phyloP scores from a whole-genome alignment of 2,329 filamentous ascomycete species.

The Helotiales sp. region DNA sequence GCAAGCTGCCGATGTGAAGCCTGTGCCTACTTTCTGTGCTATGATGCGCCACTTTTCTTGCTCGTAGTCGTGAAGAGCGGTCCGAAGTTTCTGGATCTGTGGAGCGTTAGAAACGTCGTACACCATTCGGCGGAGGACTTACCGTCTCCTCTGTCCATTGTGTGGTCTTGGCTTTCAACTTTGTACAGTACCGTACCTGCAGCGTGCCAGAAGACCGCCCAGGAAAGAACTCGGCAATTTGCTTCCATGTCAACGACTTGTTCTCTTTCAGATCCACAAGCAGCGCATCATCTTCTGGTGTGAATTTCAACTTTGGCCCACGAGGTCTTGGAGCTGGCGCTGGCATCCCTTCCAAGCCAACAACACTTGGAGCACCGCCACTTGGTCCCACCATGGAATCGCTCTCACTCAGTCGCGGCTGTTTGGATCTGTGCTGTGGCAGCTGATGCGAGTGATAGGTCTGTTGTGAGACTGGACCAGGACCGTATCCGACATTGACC shows the following conservation, averaged over 20 bases:
- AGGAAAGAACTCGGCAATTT: conserved; percentile 95
- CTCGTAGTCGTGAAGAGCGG: conserved; percentile 80
- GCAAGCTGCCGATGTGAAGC: conserved; percentile 85
- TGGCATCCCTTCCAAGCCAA: conserved; percentile 87
- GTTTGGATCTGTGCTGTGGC: conserved; percentile 70
- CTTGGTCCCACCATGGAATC: conserved; percentile 43
- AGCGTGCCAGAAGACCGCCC: conserved; percentile 86
- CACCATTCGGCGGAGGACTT: too few relatives aligned
- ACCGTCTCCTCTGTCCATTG: conserved; percentile 95
- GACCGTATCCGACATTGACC: conserved; percentile 37
- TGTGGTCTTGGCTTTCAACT: conserved; percentile 89
- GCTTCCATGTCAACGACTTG: conserved; percentile 94
- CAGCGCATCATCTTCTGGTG: conserved; percentile 84
- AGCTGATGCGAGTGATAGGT: conserved; percentile 74
- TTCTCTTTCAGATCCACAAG: conserved; percentile 91
- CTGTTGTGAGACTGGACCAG: conserved; percentile 38
- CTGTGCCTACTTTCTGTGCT: conserved; percentile 85
- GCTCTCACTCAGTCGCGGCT: conserved; percentile 59
- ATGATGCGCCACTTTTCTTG: conserved; percentile 93
- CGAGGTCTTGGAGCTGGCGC: conserved; percentile 75
- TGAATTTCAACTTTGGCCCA: conserved; percentile 92
- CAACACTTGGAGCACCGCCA: conserved; percentile 73
- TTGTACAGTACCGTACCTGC: conserved; percentile 93
- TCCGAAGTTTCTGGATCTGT: conserved; percentile 75
- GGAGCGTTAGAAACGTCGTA: conserved; percentile 27